phyloP scores from a whole-genome alignment of 2,329 filamentous ascomycete genomes.

The Fusarium drepaniforme region DNA sequence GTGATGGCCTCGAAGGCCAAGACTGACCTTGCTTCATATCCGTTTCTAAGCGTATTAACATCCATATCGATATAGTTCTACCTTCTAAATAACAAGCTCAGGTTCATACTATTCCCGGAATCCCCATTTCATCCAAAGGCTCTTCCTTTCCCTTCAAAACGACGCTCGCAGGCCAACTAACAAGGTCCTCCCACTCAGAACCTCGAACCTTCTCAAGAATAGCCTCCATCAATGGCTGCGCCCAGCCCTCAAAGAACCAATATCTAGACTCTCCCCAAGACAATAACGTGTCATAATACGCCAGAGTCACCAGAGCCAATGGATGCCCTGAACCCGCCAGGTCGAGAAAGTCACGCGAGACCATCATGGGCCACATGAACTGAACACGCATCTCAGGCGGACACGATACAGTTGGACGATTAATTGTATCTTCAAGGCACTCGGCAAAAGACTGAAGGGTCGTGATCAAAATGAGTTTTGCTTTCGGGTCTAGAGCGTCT shows the following conservation, averaged over 20 bases:
- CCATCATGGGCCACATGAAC: slow-evolving; percentile 31
- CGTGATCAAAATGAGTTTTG: background rate
- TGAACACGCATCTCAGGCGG: slow-evolving; percentile 23
- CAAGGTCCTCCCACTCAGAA: slow-evolving; percentile 28
- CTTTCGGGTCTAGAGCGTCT: slow-evolving; percentile 1
- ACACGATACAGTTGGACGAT: background rate
- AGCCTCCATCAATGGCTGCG: slow-evolving; percentile 14
- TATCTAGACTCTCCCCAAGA: slow-evolving; percentile 26
- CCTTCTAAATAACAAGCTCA: background rate
- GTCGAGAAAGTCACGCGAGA: slow-evolving; percentile 22
- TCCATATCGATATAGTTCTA: background rate
- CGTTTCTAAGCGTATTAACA: background rate
- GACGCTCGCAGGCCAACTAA: slow-evolving; percentile 21
- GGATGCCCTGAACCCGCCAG: slow-evolving; percentile 17
- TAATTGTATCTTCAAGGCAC: background rate
- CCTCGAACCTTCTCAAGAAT: slow-evolving; percentile 30
- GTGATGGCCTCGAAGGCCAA: background rate
- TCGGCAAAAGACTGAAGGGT: background rate
- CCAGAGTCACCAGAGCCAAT: slow-evolving; percentile 20
- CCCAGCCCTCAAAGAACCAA: slow-evolving; percentile 36
- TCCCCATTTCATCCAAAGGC: background rate
- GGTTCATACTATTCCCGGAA: background rate
- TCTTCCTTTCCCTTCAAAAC: slow-evolving; percentile 4
- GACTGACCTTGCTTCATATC: background rate
- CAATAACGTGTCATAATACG: slow-evolving; percentile 24